Evolutionary conservation across 1,284 basidiomycete genomes (phyloP), one percentile per base, ranked within the genome.

Genomic region (Puccinia novopanici): DNA sequence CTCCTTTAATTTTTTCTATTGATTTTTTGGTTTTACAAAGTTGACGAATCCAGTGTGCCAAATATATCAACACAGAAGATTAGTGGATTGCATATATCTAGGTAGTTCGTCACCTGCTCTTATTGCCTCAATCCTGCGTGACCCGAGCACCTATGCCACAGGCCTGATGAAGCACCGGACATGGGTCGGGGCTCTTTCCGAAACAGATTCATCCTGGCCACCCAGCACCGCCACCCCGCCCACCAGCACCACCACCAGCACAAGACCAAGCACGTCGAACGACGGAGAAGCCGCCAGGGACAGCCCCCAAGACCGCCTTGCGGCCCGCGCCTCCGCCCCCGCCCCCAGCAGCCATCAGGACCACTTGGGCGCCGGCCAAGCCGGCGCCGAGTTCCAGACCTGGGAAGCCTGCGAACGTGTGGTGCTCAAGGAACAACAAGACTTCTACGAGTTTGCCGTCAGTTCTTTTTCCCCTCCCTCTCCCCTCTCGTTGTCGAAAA

Each of bases 391-490:
- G 48, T 77, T 68, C n/a, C 75, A 54, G 34, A 77, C 63, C 65
- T 77, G 75, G 75, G 75, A 77, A 55, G 61, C 75, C 3, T 77
- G 75, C 52, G 75, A 77, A 42, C 40, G 75, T 6, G 75, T 77
- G 5, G 50, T 77, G 22, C 15, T 63, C 15, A 52, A 68, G 40
- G 63, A 68, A 68, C 59, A 61, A 17, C 30, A 65, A 55, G 75
- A 77, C 27, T 77, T 67, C 40, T 77, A 67, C 65, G 75, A 77
- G 37, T 77, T 76, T 52, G 34, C 42, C n/a, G 75, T 77, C 42
- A 67, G 63, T 77, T 15, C 22, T 63, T n/a, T n/a, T n/a, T n/a
- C n/a, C n/a, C n/a, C n/a, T n/a, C n/a, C n/a, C n/a, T n/a, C n/a
- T n/a, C n/a, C n/a, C n/a, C n/a, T n/a, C n/a, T n/a, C n/a, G n/a